Evolutionary conservation across 352 stramenopile genomes (phyloP), one percentile per base, ranked within the genome.

Genomic region (Phytophthora kernoviae): DNA sequence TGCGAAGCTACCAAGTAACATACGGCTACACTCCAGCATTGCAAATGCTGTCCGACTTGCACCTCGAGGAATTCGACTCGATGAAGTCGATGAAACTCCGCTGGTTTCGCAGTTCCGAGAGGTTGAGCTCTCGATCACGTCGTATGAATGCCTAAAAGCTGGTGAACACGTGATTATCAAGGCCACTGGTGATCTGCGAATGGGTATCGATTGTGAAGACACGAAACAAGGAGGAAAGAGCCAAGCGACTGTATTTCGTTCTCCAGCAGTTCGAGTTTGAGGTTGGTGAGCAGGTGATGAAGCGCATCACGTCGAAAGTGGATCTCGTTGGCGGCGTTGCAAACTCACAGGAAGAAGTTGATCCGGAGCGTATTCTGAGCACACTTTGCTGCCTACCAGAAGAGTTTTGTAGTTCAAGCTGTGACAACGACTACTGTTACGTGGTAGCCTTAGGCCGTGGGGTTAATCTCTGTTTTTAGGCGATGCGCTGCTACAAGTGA

Each of bases 251-350:
- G 45, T 20, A 21, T 12, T 65, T 73, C 30, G 59, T 83, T 17
- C 60, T 60, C 12, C 76, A 83, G 24, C 73, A 76, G 11, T 83
- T 81, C 24, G 68, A 83, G 43, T 79, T 84, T 48, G 61, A 81
- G 24, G 34, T 27, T 7, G 30, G 37, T 0, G 36, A 75, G 12
- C 47, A 59, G n/a, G 21, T 30, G 3, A 6, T 82, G 24, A 67
- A 58, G 15, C 71, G 69, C 10, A 71, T 86, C 40, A 81, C 75
- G 0, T 81, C 68, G 4, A 73, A 87, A 36, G 68, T 84, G 34
- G 71, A 84, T 48, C 70, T 79, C 50, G 34, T 84, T 0, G 49
- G 55, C 2, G 76, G 68, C 9, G 40, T 69, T 11, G 41, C 36
- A 44, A 54, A 47, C 6, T 49, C 37, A 0, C 36, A 72, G 45